Percentiles rank a stretch among this genome's conserved stretches.
phyloP scores from a whole-genome alignment of 192 early-diverging fungal genomes.

The Entomortierella beljakovae region DNA sequence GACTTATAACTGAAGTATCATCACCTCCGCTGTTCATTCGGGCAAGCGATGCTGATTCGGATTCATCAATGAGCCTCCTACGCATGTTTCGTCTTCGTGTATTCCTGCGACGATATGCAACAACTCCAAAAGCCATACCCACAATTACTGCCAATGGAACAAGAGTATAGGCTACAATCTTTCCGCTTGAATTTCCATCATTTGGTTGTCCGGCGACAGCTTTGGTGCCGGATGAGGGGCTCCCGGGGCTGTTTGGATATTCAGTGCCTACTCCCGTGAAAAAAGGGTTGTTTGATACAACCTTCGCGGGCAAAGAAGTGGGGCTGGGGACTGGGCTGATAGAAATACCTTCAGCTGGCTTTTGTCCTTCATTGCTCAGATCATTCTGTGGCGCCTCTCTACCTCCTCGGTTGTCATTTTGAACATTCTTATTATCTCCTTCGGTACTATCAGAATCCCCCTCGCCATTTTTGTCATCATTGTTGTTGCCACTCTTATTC shows the following conservation, averaged over 20 bases:
- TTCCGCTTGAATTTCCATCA: conserved; percentile 1
- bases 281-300: not conserved
- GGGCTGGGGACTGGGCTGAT: not conserved
- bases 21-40: not conserved
- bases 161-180: conserved; percentile 19
- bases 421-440: not conserved
- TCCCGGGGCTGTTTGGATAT: not conserved
- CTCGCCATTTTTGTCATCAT: not conserved
- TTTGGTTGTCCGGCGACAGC: not conserved
- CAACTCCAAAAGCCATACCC: conserved; percentile 24
- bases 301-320: not conserved
- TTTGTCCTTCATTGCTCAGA: too few species aligned
- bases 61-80: conserved; percentile 24
- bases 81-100: conserved; percentile 10
- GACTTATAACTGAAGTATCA: conserved; percentile 35
- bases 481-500: not conserved
- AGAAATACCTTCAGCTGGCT: not conserved
- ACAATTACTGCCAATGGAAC: conserved; percentile 37
- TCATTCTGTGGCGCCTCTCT: not conserved
- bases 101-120: conserved; percentile 46
- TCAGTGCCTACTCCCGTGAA: conserved; percentile 10
- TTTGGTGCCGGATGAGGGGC: not conserved
- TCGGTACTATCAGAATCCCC: not conserved
- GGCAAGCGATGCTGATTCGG: conserved; percentile 8
- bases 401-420: not conserved